Base-by-base conservation (phyloP, 768 basidiomycete species). In the Gelatoporia subvermispora region DNA sequence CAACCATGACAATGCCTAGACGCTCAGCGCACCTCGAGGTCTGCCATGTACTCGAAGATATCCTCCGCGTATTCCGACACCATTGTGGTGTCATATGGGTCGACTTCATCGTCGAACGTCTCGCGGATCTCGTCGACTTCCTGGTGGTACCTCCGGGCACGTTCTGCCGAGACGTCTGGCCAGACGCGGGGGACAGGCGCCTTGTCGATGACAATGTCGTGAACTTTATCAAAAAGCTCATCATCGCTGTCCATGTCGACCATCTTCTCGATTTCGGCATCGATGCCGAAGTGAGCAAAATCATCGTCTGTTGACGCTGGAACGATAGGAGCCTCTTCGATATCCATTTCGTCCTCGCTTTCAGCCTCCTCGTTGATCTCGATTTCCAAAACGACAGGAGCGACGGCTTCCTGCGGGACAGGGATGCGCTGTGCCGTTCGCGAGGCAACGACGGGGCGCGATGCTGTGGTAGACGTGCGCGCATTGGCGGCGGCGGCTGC, bases 31-130 rank as follows among this genome's bases (percentile, higher is more conserved):
- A 93, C 92, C 81, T 99, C 94, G 39, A 98, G 81, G 45, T 90
- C 82, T 52, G 73, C 73, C 96, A 99, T 99, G 68, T 98, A 97
- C 54, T 82, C 76, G 63, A 98, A 98, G 65, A 99, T 98, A 49
- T 99, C 95, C 13, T 97, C 93, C n/a, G 93, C 78, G 62, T 99
- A 99, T 67, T 99, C 96, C 16, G 94, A 92, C 36, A 96, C 95
- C 94, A 99, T 95, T 1, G 90, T 89, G 37, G 88, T 86, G 67
- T 96, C 93, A 51, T 76, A 78, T 61, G 79, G 71, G 44, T 90
- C 88, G 36, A 80, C 67, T 52, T 95, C 86, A 48, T 84, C 84
- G 35, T 85, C 78, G 65, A 82, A 85, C 34, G 66, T 68, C 41
- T 64, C 65, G 45, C 82, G 81, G 50, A 99, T 72, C 22, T 76